Evolutionary conservation across 441 rosid species (phyloP), one percentile per base, ranked within the genome.

Genomic region (Croton setiger): DNA sequence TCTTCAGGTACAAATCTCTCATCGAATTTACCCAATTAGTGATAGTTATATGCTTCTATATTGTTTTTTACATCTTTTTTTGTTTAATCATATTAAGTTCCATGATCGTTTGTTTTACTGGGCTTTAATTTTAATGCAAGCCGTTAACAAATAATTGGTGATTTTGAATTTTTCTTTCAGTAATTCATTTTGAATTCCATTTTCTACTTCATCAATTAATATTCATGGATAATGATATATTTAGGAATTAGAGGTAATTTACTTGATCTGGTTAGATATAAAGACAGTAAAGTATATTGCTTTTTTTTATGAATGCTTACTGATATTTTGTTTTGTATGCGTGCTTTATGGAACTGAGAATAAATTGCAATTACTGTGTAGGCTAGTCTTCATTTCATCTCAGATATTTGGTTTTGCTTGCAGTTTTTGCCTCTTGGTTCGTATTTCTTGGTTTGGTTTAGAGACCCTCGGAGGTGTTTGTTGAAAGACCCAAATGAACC

Each of bases 391-490:
- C 7, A 37, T 36, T 60, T 11, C 7, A 70, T 27, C 3, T 52
- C 15, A 31, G 43, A 47, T 33, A 2, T 21, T 4, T 20, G 36
- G 27, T 37, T 47, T 43, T 49, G 10, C 3, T 15, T 6, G 36
- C 4, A 35, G n/a, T 7, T 53, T 33, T 41, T 2, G 7, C 61
- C 31, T 36, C 47, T 41, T 33, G 20, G 8, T n/a, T 2, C 53
- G 14, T 59, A 4, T 61, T 55, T 13, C 20, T 54, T 45, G 13
- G 4, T 21, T 18, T 47, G 18, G 7, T 53, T 51, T 14, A 31
- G 9, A 56, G 3, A 64, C 31, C 56, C 60, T 48, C 37, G 3
- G n/a, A 72, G 61, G n/a, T 49, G 75, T 72, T 72, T 72, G 75
- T 60, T 66, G 60, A 58, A 72, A 72, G 13, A 17, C 66, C 71